Base-by-base conservation (phyloP, 2,329 filamentous ascomycete species). In the Cadophora malorum region DNA sequence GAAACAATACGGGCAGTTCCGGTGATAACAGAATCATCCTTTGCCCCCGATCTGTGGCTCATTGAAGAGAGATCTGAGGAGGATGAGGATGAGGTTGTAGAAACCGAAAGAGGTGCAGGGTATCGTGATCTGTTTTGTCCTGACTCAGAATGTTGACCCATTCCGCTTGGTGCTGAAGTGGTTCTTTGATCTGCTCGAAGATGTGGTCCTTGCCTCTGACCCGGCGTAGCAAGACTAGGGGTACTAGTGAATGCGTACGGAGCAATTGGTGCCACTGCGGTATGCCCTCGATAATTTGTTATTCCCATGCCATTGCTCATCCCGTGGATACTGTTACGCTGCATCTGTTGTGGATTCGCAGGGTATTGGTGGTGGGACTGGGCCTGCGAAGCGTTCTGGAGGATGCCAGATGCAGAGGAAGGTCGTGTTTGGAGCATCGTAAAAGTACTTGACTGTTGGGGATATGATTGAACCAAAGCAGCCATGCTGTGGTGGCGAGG, bases 381-480 rank as follows among this genome's bases (percentile, higher is more conserved):
- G 31, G 66, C 69, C 79, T 81, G 74, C 49, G 74, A 72, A 64
- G 77, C 69, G 35, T 66, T 73, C 67, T 77, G 75, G 25, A 78
- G 68, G 35, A 86, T 86, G 76, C 84, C 86, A 66, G 86, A 86
- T 52, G 88, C 84, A 69, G 91, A 90, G 65, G 85, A 85, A 70
- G 90, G 88, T 79, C 90, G 88, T 75, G 90, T 86, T 79, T 93
- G 91, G 76, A 94, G 88, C 86, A 94, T 91, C 72, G 90, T 90
- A 76, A 89, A 85, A 74, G 91, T 89, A 80, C 85, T 85, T 77
- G 89, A 88, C 81, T 93, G 90, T 82, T 92, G 90, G 76, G 91
- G 88, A 78, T 91, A 92, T 70, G 90, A 88, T 82, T 95, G 92
- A 77, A 94, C 90, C 84, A 95, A 85, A 80, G 92, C 91, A 84